phyloP scores from a whole-genome alignment of 768 basidiomycete species.

The Boletus insuetus region DNA sequence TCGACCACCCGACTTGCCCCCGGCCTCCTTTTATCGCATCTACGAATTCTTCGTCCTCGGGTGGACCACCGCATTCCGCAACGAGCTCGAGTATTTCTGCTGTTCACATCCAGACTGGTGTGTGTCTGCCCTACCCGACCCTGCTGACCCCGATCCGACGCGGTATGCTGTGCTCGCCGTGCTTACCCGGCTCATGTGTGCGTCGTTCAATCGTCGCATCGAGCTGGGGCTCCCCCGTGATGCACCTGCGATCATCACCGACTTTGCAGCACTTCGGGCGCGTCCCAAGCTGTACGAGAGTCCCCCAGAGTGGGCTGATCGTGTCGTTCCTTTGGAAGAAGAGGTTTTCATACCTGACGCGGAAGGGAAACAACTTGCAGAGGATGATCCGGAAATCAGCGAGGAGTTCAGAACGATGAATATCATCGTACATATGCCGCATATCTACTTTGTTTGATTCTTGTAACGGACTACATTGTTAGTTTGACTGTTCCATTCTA shows the following conservation, averaged over 20 bases:
- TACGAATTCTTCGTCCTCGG: slow-evolving; percentile 11
- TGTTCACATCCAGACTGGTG: slow-evolving; percentile 6
- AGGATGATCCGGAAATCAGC: slow-evolving; percentile 3
- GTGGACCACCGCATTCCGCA: slow-evolving; percentile 10
- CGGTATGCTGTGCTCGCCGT: slow-evolving; percentile 5
- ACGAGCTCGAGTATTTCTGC: slow-evolving; percentile 12
- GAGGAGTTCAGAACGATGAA: slow-evolving; percentile 9
- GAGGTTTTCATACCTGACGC: slow-evolving; percentile 4
- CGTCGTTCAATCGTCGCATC: slow-evolving; percentile 12
- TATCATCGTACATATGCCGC: slow-evolving; percentile 10
- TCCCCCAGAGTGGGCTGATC: neutral
- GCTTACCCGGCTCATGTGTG: slow-evolving; percentile 9
- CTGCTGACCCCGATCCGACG: neutral
- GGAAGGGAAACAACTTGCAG: neutral
- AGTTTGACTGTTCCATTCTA: neutral
- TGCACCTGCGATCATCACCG: slow-evolving; percentile 7
- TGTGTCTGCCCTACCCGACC: neutral
- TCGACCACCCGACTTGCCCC: slow-evolving; percentile 1
- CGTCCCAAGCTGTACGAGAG: slow-evolving; percentile 10
- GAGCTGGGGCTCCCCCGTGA: slow-evolving; percentile 7
- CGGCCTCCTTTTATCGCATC: slow-evolving; percentile 6
- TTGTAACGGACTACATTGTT: neutral
- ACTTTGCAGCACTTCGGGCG: slow-evolving; percentile 8
- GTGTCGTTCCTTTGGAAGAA: neutral
- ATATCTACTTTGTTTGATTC: slow-evolving; percentile 6